Evolutionary conservation across 2,329 filamentous ascomycete species (phyloP).

Genomic region (Nannizziopsis barbatae): DNA sequence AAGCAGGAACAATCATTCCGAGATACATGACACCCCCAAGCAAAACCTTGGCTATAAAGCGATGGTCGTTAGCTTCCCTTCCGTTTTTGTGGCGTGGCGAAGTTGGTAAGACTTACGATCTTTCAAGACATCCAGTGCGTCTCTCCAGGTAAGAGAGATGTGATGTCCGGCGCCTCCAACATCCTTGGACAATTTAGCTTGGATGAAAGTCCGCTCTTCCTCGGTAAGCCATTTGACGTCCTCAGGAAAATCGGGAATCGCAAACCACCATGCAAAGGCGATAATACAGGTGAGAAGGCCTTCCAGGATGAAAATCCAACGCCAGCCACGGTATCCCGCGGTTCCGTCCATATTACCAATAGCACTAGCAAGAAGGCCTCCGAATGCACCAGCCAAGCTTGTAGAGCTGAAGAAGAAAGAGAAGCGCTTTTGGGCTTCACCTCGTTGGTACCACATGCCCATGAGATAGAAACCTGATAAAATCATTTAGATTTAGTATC

Average conservation of each 20-base stretch:
- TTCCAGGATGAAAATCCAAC: conserved; percentile 49
- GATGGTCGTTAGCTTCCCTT: conserved; percentile 14
- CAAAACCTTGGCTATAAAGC: conserved; percentile 48
- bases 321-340: conserved; percentile 47
- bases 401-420: conserved; percentile 82
- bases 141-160: conserved; percentile 47
- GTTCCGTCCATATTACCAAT: conserved; percentile 48
- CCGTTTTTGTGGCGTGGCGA: neutral
- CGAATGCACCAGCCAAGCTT: conserved; percentile 51
- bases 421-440: conserved; percentile 82
- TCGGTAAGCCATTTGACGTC: conserved; percentile 59
- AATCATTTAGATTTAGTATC: neutral
- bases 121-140: conserved; percentile 54
- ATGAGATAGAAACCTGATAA: conserved; percentile 48
- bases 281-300: conserved; percentile 53
- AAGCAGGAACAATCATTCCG: conserved; percentile 64
- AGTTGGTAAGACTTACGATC: conserved; percentile 40
- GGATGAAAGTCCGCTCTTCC: conserved; percentile 58
- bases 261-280: conserved; percentile 50
- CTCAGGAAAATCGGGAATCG: conserved; percentile 64
- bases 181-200: conserved; percentile 55
- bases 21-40: conserved; percentile 72
- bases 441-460: conserved; percentile 72
- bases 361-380: conserved; percentile 49
- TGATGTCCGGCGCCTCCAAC: conserved; percentile 57